Base-by-base conservation (phyloP, 1,284 basidiomycete species). In the Xerocomus minutiporus region DNA sequence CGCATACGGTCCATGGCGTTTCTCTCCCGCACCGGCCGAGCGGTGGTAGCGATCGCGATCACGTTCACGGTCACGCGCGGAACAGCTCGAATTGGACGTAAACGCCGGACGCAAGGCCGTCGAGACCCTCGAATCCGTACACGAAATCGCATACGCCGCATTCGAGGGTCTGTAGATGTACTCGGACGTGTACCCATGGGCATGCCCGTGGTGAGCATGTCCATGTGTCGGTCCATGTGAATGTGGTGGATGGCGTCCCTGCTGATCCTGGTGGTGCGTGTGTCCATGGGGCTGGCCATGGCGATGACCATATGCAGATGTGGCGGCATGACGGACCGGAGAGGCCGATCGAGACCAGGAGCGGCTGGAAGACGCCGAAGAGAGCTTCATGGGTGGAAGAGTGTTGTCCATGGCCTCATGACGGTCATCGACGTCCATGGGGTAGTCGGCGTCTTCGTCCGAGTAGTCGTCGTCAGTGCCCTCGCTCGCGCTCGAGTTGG, bases 61-160 rank as follows among this genome's bases (percentile, higher is more conserved):
- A 1, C 62, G 58, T 12, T 61, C 59, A 3, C 62, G 59, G 15
- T 64, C 60, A 51, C 61, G 63, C 31, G 9, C 45, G 20, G 31
- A 26, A 20, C 42, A 64, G 9, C 31, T 53, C 35, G 63, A 46
- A 8, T 6, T 54, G 47, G 64, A 66, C 46, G 64, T 65, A 59
- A 66, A 66, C 25, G 67, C 64, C 17, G 64, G 64, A 5, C 67
- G 64, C 45, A 66, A 43, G 3, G 67, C 67, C 2, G 64, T 66
- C 52, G 67, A 69, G 9, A 69, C 67, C 56, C 62, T 61, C 15
- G 66, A 59, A 54, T 66, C 64, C 4, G 67, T 66, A 4, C 67
- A 69, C 5, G 64, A 65, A 25, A 68, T 63, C 8, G 66, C 64
- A 48, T 69, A 65, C 1, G 66, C 64, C 0, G 64, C 46, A 12